Evolutionary conservation across 179 eudicot genomes (phyloP).

Genomic region (Amaranthus tricolor): DNA sequence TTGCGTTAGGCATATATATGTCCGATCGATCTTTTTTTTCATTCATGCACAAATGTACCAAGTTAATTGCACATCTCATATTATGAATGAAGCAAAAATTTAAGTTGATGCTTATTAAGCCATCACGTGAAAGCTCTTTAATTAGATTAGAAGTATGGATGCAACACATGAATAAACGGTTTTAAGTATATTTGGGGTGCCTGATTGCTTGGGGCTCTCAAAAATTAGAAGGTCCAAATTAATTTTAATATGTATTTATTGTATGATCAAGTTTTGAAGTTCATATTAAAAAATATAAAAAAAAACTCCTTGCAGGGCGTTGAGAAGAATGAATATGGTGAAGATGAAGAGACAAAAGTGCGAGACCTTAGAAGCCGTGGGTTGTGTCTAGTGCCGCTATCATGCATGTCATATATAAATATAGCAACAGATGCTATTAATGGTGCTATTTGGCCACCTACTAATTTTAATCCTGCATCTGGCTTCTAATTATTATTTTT

Average conservation of each 20-base stretch:
- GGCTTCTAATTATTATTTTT: conserved; percentile 3
- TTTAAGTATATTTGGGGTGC: neutral
- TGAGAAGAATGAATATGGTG: conserved; percentile 26
- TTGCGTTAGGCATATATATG: too few species aligned
- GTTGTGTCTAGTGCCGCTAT: conserved; percentile 68
- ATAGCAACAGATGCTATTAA: conserved; percentile 47
- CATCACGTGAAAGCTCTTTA: too few species aligned
- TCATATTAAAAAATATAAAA: neutral
- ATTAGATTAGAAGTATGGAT: neutral
- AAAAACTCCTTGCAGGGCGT: conserved; percentile 26
- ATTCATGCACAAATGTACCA: too few species aligned
- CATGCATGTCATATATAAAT: conserved; percentile 70
- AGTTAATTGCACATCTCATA: too few species aligned
- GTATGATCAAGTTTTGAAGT: neutral
- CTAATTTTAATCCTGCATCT: conserved; percentile 26
- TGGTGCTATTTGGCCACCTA: conserved; percentile 68
- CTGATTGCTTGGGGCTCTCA: too few species aligned
- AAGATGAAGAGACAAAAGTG: conserved; percentile 37
- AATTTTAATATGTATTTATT: neutral
- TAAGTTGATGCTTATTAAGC: too few species aligned
- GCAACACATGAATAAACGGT: neutral
- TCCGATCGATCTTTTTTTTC: too few species aligned
- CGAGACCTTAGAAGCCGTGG: conserved; percentile 71
- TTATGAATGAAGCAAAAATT: too few species aligned
- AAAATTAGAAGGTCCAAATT: too few species aligned